Percentiles rank a stretch among this genome's conserved stretches.
Conservation (phyloP, 495 filamentous ascomycete species). For the Lasiosphaeria hispida region DNA sequence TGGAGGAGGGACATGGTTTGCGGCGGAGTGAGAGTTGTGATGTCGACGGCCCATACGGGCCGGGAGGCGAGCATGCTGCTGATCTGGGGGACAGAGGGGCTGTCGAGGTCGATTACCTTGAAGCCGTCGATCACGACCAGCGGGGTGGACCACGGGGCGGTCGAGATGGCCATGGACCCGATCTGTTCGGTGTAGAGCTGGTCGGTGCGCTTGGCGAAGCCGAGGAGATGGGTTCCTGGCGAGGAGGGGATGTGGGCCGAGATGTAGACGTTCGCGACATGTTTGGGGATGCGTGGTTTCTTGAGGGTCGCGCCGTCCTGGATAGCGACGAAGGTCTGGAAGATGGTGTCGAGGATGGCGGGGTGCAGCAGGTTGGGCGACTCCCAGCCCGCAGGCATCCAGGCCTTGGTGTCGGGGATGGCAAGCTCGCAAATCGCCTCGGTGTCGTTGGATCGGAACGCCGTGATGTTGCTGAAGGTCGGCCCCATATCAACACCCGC, state of each 20-base stretch:
- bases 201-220: neutral
- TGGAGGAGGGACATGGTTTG: too few relatives aligned
- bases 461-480: neutral
- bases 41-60: neutral
- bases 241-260: neutral
- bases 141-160: neutral
- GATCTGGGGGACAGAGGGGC: neutral
- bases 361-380: constrained; percentile 8
- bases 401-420: neutral
- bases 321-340: constrained; percentile 1
- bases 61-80: neutral
- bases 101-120: neutral
- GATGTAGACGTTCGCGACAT: neutral
- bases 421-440: neutral
- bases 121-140: neutral
- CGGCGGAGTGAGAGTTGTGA: neutral
- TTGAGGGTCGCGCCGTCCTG: neutral
- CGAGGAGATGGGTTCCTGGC: neutral
- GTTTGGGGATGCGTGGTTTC: neutral
- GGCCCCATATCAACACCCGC: constrained; percentile 26
- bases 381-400: neutral
- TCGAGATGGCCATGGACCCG: neutral
- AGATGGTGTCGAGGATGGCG: constrained; percentile 1
- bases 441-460: neutral
- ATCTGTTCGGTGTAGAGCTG: neutral